Evolutionary conservation across 2,329 filamentous ascomycete genomes (phyloP).

Genomic region (Fusarium ambrosium): DNA sequence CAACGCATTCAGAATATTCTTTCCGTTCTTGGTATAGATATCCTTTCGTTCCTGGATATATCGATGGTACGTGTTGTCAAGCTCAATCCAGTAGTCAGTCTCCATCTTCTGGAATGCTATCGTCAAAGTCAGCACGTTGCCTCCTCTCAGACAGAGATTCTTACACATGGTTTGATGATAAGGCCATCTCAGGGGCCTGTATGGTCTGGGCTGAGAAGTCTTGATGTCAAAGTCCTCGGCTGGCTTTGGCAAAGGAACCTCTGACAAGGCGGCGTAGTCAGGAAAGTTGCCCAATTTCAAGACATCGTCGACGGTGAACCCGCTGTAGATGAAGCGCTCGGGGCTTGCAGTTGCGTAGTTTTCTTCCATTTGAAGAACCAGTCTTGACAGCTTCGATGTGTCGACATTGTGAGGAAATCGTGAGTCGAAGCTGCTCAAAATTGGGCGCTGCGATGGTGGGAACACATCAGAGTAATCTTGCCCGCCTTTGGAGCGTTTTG

Average conservation of each 20-base stretch:
- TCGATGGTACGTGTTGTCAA: constrained; percentile 77
- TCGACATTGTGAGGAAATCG: background rate
- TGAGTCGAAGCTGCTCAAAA: background rate
- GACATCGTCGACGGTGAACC: background rate
- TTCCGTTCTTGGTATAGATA: constrained; percentile 73
- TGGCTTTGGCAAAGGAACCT: background rate
- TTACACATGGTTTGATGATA: constrained; percentile 93
- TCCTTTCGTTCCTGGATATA: constrained; percentile 77
- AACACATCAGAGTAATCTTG: background rate
- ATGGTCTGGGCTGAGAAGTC: constrained; percentile 78
- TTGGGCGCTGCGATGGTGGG: background rate
- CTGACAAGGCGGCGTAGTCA: background rate
- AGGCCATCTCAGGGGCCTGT: constrained; percentile 83
- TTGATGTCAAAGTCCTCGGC: constrained; percentile 70
- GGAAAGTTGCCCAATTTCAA: background rate
- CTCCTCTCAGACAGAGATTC: rapidly evolving
- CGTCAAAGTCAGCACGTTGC: background rate
- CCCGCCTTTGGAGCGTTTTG: background rate
- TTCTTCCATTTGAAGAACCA: background rate
- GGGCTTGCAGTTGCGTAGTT: background rate
- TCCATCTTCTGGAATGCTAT: constrained; percentile 84
- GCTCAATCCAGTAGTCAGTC: constrained; percentile 86
- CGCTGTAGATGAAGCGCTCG: background rate
- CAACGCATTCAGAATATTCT: constrained; percentile 73
- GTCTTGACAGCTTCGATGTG: background rate